Evolutionary conservation across 164 flowering plant species (phyloP).

Genomic region (Brasenia schreberi): DNA sequence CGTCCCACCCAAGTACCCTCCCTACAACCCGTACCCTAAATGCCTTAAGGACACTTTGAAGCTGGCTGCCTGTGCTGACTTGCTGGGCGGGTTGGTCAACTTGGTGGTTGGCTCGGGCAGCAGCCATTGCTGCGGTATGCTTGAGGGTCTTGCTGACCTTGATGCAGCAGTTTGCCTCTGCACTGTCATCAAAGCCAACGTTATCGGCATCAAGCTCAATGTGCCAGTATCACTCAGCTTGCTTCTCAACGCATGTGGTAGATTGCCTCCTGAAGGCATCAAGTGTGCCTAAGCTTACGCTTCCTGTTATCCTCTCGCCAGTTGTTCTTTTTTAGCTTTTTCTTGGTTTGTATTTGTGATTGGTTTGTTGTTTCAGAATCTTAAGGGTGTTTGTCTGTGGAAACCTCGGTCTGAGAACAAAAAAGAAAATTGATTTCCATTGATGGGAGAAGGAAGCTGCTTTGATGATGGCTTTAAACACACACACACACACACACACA

Average conservation of each 20-base stretch:
- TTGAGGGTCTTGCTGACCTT: constrained; percentile 52
- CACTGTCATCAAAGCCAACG: constrained; percentile 64
- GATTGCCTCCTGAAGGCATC: constrained; percentile 56
- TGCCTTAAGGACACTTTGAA: constrained; percentile 68
- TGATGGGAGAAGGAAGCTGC: too few species aligned
- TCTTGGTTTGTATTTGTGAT: background rate
- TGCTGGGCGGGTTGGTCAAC: constrained; percentile 43
- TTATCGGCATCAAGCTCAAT: constrained; percentile 37
- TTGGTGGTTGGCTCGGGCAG: constrained; percentile 44
- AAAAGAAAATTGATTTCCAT: too few species aligned
- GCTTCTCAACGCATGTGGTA: constrained; percentile 52
- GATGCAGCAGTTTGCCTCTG: constrained; percentile 76
- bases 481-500: too few species aligned
- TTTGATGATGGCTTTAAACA: too few species aligned
- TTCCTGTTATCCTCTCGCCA: background rate
- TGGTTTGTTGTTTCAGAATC: background rate
- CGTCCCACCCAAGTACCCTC: background rate
- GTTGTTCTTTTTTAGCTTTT: background rate
- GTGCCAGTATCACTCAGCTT: constrained; percentile 49
- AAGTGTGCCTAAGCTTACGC: constrained; percentile 9
- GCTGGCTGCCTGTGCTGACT: constrained; percentile 61
- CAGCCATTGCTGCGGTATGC: constrained; percentile 36
- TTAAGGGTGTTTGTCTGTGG: background rate
- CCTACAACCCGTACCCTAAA: constrained; percentile 10
- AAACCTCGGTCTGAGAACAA: background rate